Evolutionary conservation across 805 yeast genomes (phyloP).

Genomic region (Wickerhamiella sorbophila): DNA sequence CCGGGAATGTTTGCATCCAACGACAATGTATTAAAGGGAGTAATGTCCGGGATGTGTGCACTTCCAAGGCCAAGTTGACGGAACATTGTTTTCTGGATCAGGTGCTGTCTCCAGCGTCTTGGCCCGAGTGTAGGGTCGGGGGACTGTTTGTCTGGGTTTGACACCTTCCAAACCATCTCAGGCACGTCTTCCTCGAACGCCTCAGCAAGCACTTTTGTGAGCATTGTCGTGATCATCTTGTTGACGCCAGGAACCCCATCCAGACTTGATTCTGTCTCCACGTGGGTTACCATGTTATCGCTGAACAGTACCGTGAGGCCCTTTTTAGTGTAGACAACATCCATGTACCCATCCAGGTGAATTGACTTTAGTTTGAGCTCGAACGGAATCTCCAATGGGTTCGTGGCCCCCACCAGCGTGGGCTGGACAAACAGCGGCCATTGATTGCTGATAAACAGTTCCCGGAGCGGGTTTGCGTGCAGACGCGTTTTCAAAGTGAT

Average conservation of each 20-base stretch:
- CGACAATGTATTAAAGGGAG: slow-evolving; percentile 11
- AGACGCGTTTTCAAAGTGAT: slow-evolving; percentile 58
- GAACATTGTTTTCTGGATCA: not conserved
- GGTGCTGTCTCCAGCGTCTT: slow-evolving; percentile 16
- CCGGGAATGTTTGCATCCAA: slow-evolving; percentile 6
- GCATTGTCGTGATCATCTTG: slow-evolving; percentile 14
- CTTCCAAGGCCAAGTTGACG: not conserved
- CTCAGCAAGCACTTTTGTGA: slow-evolving; percentile 17
- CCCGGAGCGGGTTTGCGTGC: slow-evolving; percentile 53
- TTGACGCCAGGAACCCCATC: slow-evolving; percentile 23
- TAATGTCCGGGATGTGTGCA: not conserved
- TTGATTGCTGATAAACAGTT: slow-evolving; percentile 25
- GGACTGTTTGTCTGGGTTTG: slow-evolving; percentile 11
- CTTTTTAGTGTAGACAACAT: slow-evolving; percentile 20
- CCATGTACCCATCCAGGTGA: slow-evolving; percentile 21
- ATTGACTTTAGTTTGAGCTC: slow-evolving; percentile 16
- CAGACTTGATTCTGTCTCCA: slow-evolving; percentile 20
- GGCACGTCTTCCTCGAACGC: slow-evolving; percentile 26
- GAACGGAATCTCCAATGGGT: slow-evolving; percentile 21
- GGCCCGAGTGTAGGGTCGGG: slow-evolving; percentile 19
- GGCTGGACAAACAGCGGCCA: slow-evolving; percentile 19
- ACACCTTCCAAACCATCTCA: slow-evolving; percentile 21
- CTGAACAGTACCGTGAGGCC: slow-evolving; percentile 23
- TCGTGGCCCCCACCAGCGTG: slow-evolving; percentile 15
- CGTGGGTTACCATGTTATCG: slow-evolving; percentile 21